These are phyloP conservation scores for Stagonosporopsis vannaccii DNA, from an alignment of 2,329 filamentous ascomycete genomes.

Conservation along the genomic window DNA sequence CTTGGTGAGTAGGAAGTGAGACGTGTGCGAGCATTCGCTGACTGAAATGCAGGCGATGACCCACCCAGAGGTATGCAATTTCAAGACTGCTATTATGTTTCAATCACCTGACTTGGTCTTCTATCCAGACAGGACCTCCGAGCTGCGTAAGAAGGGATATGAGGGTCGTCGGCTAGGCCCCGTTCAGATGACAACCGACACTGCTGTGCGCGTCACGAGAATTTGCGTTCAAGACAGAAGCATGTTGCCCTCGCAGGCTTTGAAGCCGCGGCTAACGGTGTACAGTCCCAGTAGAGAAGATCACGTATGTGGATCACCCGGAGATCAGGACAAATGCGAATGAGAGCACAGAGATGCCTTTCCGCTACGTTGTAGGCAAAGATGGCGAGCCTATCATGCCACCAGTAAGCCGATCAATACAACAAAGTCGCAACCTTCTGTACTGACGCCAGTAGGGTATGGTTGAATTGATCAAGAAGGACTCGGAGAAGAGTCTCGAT, in stretches of 20 bases:
- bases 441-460: constrained; percentile 73
- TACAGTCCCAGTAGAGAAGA: constrained; percentile 76
- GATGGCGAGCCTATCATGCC: constrained; percentile 89
- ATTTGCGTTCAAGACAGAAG: constrained; percentile 86
- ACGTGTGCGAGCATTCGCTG: constrained; percentile 25
- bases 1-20: constrained; percentile 67
- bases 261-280: constrained; percentile 24
- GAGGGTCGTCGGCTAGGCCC: constrained; percentile 85
- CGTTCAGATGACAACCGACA: constrained; percentile 98
- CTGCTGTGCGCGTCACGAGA: constrained; percentile 90
- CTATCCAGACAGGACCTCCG: constrained; percentile 83
- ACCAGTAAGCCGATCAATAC: constrained; percentile 64
- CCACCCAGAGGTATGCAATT: constrained; percentile 78
- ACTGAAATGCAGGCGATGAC: constrained; percentile 74
- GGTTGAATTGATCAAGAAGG: constrained; percentile 90
- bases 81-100: not conserved
- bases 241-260: constrained; percentile 54
- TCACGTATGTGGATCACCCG: constrained; percentile 85
- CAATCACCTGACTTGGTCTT: constrained; percentile 28
- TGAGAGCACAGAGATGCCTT: constrained; percentile 97
- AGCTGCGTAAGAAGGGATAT: constrained; percentile 93
- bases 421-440: not conserved
- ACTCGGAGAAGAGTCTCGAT: constrained; percentile 89
- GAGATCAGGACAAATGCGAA: constrained; percentile 89
- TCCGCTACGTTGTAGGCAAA: constrained; percentile 84